phyloP scores from a whole-genome alignment of 129 eudicot genomes.

The Heracleum sosnowskyi region DNA sequence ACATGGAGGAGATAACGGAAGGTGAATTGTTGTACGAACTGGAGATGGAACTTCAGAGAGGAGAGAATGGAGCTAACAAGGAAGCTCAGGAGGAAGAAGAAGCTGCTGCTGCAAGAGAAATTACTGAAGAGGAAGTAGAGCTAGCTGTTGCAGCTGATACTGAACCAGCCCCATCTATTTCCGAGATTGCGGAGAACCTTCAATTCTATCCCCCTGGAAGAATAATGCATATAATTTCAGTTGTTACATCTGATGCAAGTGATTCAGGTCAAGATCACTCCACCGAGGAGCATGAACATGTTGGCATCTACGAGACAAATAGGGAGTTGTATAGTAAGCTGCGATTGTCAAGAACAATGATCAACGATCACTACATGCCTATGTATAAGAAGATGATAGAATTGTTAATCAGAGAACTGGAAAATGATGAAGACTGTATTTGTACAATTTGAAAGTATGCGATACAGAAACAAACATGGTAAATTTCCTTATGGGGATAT shows the following conservation, averaged over 20 bases:
- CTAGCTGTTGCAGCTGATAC: constrained; percentile 67
- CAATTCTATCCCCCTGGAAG: constrained; percentile 81
- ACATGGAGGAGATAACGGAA: constrained; percentile 60
- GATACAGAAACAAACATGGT: not conserved
- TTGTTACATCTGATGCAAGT: constrained; percentile 22
- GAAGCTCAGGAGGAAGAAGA: constrained; percentile 58
- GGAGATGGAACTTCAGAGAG: constrained; percentile 79
- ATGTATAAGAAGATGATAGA: constrained; percentile 99
- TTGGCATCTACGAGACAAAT: constrained; percentile 74
- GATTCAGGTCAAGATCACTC: constrained; percentile 21
- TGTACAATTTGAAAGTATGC: constrained; percentile 18
- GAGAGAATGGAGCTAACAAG: constrained; percentile 34
- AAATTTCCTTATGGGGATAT: not conserved
- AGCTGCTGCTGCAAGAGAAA: constrained; percentile 69
- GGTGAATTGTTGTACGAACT: constrained; percentile 82
- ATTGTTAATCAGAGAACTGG: constrained; percentile 60
- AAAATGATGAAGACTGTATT: constrained; percentile 34
- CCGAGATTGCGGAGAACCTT: constrained; percentile 51
- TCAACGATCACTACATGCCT: constrained; percentile 99
- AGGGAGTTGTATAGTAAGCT: constrained; percentile 88
- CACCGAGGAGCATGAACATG: constrained; percentile 21
- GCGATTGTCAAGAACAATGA: constrained; percentile 86
- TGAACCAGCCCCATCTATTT: constrained; percentile 42
- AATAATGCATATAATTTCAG: constrained; percentile 74
- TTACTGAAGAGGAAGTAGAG: constrained; percentile 70